Evolutionary conservation across 2,329 filamentous ascomycete species (phyloP), one percentile per base, ranked within the genome.

Genomic region (Aureobasidium sp.): DNA sequence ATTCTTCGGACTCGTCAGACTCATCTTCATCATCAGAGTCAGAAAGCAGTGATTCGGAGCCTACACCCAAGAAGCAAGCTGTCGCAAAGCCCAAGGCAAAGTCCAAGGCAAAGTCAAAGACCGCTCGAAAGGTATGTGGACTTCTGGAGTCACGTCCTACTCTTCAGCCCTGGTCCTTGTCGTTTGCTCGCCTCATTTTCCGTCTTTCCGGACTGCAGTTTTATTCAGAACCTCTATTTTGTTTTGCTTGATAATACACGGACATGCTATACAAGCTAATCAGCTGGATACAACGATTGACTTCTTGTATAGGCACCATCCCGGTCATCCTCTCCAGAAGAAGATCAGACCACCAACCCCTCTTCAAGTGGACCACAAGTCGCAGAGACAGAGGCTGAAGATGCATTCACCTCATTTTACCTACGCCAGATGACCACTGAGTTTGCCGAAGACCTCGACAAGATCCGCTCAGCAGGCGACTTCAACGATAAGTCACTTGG

Each of bases 371-470:
- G 21, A 32, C 32, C 39, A 2, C 29, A 48, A 7, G 37, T 32
- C 16, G 29, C 14, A 4, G 63, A 66, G 7, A 13, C 55, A 41
- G 64, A 68, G 34, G 58, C 66, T 3, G 67, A 72, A 32, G 64
- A 69, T 58, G 64, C 67, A 36, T 90, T 90, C 73, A 78, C 81
- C 9, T 77, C 84, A 10, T 87, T 84, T 71, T 91, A 91, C 72
- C 81, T 91, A 49, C 84, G 87, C 67, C 84, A 83, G 63, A 78
- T 85, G 6, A 89, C 88, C 0, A 77, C 79, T 55, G 88, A 91
- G 71, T 85, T 92, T 61, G 84, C 85, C 13, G 86, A 90, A 66
- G 89, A 91, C 70, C 79, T 92, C 41, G 85, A 90, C 75, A 84
- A 85, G 72, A 78, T 91, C 64, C 83, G 88, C 65, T 71, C 72